phyloP scores from a whole-genome alignment of 345 rosid species.

The Populus ilicifolia region DNA sequence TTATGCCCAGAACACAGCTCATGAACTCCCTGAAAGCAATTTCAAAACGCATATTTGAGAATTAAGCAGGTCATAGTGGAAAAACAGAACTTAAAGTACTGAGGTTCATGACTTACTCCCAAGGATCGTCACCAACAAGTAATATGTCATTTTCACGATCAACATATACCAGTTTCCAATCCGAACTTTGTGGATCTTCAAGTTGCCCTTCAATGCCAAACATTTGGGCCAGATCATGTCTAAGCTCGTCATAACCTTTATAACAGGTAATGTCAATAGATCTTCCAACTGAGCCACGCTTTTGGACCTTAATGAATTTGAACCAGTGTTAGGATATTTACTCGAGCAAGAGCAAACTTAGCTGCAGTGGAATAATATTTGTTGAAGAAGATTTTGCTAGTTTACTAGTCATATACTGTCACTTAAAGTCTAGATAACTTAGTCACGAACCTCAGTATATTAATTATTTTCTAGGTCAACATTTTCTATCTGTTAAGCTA shows the following conservation, averaged over 20 bases:
- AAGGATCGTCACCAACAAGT: conserved; percentile 97
- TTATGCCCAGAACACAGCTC: conserved; percentile 83
- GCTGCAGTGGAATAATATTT: neutral
- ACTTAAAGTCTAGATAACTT: too few relatives aligned
- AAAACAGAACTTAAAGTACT: neutral
- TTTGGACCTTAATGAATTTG: conserved; percentile 69
- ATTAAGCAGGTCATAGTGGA: neutral
- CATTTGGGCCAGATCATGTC: conserved; percentile 88
- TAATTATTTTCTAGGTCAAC: neutral
- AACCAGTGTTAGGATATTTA: conserved; percentile 3
- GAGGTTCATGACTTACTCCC: conserved; percentile 67
- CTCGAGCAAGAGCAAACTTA: too few relatives aligned
- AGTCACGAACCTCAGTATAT: too few relatives aligned
- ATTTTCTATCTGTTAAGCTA: neutral
- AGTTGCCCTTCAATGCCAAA: conserved; percentile 95
- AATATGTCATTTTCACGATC: conserved; percentile 93
- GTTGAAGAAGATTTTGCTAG: neutral
- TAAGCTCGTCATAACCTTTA: conserved; percentile 73
- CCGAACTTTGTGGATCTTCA: conserved; percentile 85
- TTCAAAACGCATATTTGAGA: conserved; percentile 12
- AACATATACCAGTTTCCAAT: conserved; percentile 88
- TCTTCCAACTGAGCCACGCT: conserved; percentile 95
- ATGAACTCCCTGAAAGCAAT: conserved; percentile 71
- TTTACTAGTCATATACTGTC: neutral
- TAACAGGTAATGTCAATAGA: conserved; percentile 89